These are phyloP conservation scores for Paralagenidium karlingii DNA, from an alignment of 352 stramenopile genomes.

Conservation along the genomic window DNA sequence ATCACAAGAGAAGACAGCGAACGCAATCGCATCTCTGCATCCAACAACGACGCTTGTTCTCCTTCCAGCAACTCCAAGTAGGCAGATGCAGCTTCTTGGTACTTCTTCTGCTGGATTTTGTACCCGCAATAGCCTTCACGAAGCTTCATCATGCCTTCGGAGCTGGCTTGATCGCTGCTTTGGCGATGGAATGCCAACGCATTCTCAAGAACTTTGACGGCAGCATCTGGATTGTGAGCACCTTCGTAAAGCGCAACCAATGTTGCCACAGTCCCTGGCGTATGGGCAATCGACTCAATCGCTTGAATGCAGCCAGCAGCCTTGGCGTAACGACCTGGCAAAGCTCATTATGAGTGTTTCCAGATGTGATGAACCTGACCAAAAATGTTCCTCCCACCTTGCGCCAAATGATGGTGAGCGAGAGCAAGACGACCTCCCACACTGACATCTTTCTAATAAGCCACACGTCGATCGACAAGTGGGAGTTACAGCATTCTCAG, in stretches of 20 bases:
- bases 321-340: slow-evolving; percentile 7
- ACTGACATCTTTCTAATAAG: slow-evolving; percentile 24
- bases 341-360: background rate
- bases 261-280: slow-evolving; percentile 65
- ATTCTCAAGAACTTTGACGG: slow-evolving; percentile 31
- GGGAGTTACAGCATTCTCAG: too few species aligned
- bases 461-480: too few species aligned
- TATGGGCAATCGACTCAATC: slow-evolving; percentile 47
- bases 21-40: slow-evolving; percentile 55
- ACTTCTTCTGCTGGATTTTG: slow-evolving; percentile 73
- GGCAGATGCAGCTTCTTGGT: slow-evolving; percentile 36
- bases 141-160: slow-evolving; percentile 47
- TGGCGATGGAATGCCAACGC: slow-evolving; percentile 39
- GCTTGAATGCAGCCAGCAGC: slow-evolving; percentile 45
- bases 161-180: slow-evolving; percentile 23
- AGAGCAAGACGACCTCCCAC: slow-evolving; percentile 49
- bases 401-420: slow-evolving; percentile 55
- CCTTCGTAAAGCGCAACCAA: slow-evolving; percentile 65
- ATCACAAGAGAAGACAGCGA: slow-evolving; percentile 66
- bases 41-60: slow-evolving; percentile 35
- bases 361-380: background rate
- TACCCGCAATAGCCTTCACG: slow-evolving; percentile 66
- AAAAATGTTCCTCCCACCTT: slow-evolving; percentile 14
- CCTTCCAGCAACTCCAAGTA: slow-evolving; percentile 63
- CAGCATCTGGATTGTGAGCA: slow-evolving; percentile 29